Conservation (phyloP, 2,329 filamentous ascomycete genomes). For the Aureobasidium namibiae region DNA sequence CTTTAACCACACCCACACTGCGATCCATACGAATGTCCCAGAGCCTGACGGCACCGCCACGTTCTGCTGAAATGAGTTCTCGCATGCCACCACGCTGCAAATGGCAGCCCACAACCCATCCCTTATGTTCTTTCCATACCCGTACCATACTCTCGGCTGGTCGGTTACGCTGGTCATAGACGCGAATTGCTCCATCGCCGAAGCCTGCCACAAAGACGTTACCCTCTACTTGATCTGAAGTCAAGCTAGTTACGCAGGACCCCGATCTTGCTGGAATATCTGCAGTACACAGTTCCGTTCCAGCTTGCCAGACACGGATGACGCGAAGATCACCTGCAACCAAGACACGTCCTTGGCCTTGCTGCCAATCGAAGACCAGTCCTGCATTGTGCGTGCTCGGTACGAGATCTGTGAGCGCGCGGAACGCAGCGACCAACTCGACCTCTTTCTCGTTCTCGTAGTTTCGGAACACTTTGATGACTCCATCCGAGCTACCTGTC, state of each 20-base stretch:
- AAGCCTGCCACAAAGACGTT: constrained; percentile 95
- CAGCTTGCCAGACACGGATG: constrained; percentile 93
- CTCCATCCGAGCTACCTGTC: constrained; percentile 90
- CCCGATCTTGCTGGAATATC: constrained; percentile 93
- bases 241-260: constrained; percentile 90
- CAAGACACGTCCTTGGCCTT: constrained; percentile 90
- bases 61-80: constrained; percentile 81
- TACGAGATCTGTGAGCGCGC: constrained; percentile 86
- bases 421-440: constrained; percentile 83
- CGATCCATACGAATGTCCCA: constrained; percentile 88
- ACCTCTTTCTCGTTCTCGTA: constrained; percentile 72
- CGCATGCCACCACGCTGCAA: constrained; percentile 92
- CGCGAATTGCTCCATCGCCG: constrained; percentile 85
- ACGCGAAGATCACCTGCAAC: constrained; percentile 94
- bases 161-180: constrained; percentile 76
- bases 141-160: constrained; percentile 88
- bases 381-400: constrained; percentile 81
- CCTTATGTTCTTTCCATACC: constrained; percentile 91
- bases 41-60: constrained; percentile 86
- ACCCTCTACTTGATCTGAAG: constrained; percentile 94
- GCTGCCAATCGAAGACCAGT: constrained; percentile 97
- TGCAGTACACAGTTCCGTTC: constrained; percentile 80
- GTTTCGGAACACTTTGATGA: constrained; percentile 85
- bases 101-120: constrained; percentile 94
- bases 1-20: constrained; percentile 59